Evolutionary conservation across 352 stramenopile genomes (phyloP).

Genomic region (Blastocystis sp.): DNA sequence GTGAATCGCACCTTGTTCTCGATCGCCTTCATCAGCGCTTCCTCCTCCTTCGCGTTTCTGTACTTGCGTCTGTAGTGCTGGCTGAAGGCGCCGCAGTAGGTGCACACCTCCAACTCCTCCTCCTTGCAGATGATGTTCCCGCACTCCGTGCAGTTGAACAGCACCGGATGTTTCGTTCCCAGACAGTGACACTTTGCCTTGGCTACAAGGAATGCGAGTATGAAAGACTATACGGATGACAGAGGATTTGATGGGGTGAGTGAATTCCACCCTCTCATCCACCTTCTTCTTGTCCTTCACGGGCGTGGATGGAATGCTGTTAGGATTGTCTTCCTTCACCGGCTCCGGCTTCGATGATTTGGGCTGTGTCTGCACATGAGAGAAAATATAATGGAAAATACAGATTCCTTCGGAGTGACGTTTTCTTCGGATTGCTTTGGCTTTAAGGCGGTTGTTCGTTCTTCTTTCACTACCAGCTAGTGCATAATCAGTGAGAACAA

Average conservation of each 20-base stretch:
- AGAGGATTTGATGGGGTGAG: slow-evolving; percentile 8
- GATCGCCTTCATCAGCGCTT: slow-evolving; percentile 35
- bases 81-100: slow-evolving; percentile 54
- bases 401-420: slow-evolving; percentile 2
- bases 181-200: slow-evolving; percentile 43
- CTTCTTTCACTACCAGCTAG: slow-evolving; percentile 11
- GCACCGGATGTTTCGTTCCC: slow-evolving; percentile 34
- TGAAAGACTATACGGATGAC: slow-evolving; percentile 28
- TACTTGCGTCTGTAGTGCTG: slow-evolving; percentile 1
- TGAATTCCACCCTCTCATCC: not conserved
- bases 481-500: not conserved
- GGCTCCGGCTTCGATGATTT: not conserved
- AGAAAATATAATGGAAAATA: not conserved
- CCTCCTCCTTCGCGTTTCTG: not conserved
- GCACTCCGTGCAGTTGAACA: slow-evolving; percentile 58
- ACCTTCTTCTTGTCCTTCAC: slow-evolving; percentile 1
- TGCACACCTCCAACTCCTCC: slow-evolving; percentile 54
- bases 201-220: not conserved
- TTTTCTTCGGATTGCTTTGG: not conserved
- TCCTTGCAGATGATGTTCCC: slow-evolving; percentile 61
- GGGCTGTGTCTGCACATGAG: not conserved
- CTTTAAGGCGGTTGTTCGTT: slow-evolving; percentile 28
- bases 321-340: too few species aligned
- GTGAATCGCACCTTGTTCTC: slow-evolving; percentile 16
- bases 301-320: too few species aligned